A percentile compares a stretch with the other conserved stretches of the same genome.
These are phyloP conservation scores for Aspergillus incahuasiensis DNA, from an alignment of 495 filamentous ascomycete genomes.

Conservation along the genomic window DNA sequence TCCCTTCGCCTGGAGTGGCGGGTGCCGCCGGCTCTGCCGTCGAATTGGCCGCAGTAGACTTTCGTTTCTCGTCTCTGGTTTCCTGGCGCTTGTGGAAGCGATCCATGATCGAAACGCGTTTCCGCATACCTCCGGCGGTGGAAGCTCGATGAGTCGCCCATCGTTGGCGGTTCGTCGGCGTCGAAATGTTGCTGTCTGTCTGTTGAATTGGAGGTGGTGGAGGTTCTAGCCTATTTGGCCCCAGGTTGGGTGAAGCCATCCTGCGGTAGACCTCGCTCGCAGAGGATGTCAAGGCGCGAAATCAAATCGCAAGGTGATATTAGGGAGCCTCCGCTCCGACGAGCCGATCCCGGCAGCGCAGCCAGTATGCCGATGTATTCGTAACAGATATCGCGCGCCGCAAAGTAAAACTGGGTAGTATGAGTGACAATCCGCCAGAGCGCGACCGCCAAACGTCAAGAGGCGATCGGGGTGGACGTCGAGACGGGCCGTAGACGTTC, in stretches of 20 bases:
- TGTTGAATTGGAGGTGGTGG: constrained; percentile 24
- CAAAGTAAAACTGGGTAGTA: neutral
- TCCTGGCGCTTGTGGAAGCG: constrained; percentile 62
- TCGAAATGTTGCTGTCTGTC: constrained; percentile 48
- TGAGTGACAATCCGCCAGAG: neutral
- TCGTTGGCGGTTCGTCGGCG: constrained; percentile 68
- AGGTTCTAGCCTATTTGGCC: constrained; percentile 22
- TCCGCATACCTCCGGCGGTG: constrained; percentile 66
- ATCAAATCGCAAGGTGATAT: constrained; percentile 10
- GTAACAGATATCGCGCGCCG: neutral
- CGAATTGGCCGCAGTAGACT: constrained; percentile 41
- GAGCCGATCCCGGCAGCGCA: constrained; percentile 22
- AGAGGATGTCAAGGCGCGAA: constrained; percentile 25
- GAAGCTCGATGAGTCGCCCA: constrained; percentile 88
- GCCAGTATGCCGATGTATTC: constrained; percentile 16
- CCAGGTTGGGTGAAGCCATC: constrained; percentile 36
- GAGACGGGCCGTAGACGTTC: neutral
- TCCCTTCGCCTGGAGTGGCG: constrained; percentile 28
- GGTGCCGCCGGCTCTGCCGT: constrained; percentile 40
- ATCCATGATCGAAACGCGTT: constrained; percentile 80
- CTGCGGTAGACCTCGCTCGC: constrained; percentile 27
- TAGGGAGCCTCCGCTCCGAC: constrained; percentile 29
- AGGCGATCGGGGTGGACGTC: neutral
- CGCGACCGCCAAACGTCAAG: neutral
- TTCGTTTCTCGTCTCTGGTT: constrained; percentile 61